Evolutionary conservation across 305 asterid genomes (phyloP), one percentile per base, ranked within the genome.

Genomic region (Rubia tinctorum): DNA sequence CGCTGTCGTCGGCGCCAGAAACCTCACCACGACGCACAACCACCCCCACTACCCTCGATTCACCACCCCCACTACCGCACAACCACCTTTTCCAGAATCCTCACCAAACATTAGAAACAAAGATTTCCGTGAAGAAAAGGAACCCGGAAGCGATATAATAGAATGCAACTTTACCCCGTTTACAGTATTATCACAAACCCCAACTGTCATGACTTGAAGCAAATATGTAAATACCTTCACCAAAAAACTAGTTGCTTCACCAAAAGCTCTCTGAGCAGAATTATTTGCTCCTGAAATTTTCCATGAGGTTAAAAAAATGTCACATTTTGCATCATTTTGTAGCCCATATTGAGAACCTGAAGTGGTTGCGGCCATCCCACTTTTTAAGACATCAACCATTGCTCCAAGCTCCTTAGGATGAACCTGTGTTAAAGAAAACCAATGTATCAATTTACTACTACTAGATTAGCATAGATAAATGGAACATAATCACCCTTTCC

Each of bases 211-310:
- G 74, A 86, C 95, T 74, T 96, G 98, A 84, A 95, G 75, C 84
- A 91, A 82, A 76, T 95, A 88, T 34, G 97, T 86, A 66, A 93
- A 91, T 71, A 90, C 90, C 85, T 90, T 95, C 74, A 85, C 76
- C 82, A 98, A 95, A 83, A 95, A 93, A 42, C 99, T 97, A 79
- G 98, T 90, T 77, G 96, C 91, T 86, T 93, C 99, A 76, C 99
- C 99, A 88, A 95, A 95, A 81, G 91, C 96, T 87, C 97, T 88
- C 86, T 88, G 99, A 79, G 99, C 96, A 25, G 96, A 86, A 71
- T 70, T 78, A 84, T 95, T 93, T 76, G 78, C 85, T 68, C 96
- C 97, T 74, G 93, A 79, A 79, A 95, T 84, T 75, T 97, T 89
- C 97, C 98, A 95, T 71, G 93, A 76, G 85, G 95, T 88, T 82